phyloP scores from a whole-genome alignment of 441 rosid species.

The Gossypium trilobum region DNA sequence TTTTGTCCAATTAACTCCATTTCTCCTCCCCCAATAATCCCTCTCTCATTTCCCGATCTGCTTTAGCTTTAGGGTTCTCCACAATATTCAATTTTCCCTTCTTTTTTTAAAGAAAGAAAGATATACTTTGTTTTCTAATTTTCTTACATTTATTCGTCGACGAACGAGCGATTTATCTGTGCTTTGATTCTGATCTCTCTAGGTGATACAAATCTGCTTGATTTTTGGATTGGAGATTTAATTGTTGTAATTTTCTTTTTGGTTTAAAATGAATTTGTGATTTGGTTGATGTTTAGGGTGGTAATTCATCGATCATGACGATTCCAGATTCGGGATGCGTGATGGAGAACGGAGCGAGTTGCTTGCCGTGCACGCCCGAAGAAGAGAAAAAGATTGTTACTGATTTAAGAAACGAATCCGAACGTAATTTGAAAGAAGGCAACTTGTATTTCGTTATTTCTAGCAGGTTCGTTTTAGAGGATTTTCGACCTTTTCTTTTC shows the following conservation, averaged over 20 bases:
- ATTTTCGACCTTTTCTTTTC: background rate
- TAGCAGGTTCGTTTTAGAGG: slow-evolving; percentile 31
- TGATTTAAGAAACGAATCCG: slow-evolving; percentile 47
- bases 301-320: slow-evolving; percentile 33
- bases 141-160: slow-evolving; percentile 12
- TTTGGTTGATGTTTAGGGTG: background rate
- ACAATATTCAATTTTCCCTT: background rate
- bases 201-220: slow-evolving; percentile 9
- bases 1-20: background rate
- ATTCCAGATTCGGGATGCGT: slow-evolving; percentile 37
- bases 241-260: background rate
- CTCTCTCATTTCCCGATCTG: background rate
- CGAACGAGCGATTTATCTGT: background rate
- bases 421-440: slow-evolving; percentile 52
- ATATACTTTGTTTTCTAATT: slow-evolving; percentile 8
- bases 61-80: slow-evolving; percentile 18
- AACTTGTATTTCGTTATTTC: slow-evolving; percentile 68
- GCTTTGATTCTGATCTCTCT: slow-evolving; percentile 12
- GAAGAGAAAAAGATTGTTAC: slow-evolving; percentile 59
- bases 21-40: background rate
- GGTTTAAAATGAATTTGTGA: background rate
- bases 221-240: background rate
- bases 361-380: slow-evolving; percentile 48
- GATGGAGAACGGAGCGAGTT: slow-evolving; percentile 45
- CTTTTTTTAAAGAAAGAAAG: background rate